These are phyloP conservation scores for Entoloma clypeatum DNA, from an alignment of 1,284 basidiomycete genomes.

Conservation along the genomic window DNA sequence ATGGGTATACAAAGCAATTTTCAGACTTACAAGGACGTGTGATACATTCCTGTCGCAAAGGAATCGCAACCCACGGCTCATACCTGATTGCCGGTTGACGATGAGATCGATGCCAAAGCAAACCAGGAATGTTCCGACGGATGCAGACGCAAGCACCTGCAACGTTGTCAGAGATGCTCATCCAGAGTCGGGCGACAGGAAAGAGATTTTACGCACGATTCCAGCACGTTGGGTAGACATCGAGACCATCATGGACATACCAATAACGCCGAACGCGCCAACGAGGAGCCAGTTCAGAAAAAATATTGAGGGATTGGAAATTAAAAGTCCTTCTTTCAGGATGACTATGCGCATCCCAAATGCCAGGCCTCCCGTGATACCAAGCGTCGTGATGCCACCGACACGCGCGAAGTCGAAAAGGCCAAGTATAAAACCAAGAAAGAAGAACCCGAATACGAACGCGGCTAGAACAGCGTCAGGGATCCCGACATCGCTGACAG, in stretches of 20 bases:
- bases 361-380: slow-evolving; percentile 50
- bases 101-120: slow-evolving; percentile 53
- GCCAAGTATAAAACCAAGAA: slow-evolving; percentile 49
- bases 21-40: slow-evolving; percentile 50
- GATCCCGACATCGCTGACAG: slow-evolving; percentile 42
- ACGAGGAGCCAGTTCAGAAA: slow-evolving; percentile 54
- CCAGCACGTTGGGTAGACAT: slow-evolving; percentile 39
- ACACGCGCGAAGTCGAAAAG: slow-evolving; percentile 45
- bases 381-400: slow-evolving; percentile 43
- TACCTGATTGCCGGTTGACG: slow-evolving; percentile 53
- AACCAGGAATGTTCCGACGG: slow-evolving; percentile 56
- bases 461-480: slow-evolving; percentile 49
- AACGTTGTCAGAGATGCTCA: slow-evolving; percentile 4
- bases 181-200: neutral
- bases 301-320: slow-evolving; percentile 35
- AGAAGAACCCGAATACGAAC: slow-evolving; percentile 47
- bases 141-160: slow-evolving; percentile 48
- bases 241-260: slow-evolving; percentile 39
- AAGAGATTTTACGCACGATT: slow-evolving; percentile 46
- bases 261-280: slow-evolving; percentile 37
- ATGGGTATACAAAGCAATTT: neutral
- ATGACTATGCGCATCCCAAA: slow-evolving; percentile 54
- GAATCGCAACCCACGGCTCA: slow-evolving; percentile 59
- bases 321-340: slow-evolving; percentile 45
- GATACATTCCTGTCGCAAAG: slow-evolving; percentile 58